Evolutionary conservation across 2,329 filamentous ascomycete species (phyloP).

Genomic region (Aspergillus udagawae): DNA sequence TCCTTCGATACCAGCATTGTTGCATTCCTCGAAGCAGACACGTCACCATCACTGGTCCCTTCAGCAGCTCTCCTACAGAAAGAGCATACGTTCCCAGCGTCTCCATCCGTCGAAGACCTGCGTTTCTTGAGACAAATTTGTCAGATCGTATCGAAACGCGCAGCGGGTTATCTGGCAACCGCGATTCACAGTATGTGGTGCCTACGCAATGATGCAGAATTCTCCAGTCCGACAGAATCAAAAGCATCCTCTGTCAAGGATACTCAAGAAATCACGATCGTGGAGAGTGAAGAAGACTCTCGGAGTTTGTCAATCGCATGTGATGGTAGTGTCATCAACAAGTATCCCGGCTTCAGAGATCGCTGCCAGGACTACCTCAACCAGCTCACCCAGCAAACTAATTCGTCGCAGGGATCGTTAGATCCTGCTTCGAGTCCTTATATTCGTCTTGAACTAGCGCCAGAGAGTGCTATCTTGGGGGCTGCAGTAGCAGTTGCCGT

Average conservation of each 20-base stretch:
- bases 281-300: slow-evolving; percentile 27
- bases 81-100: slow-evolving; percentile 46
- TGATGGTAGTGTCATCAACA: slow-evolving; percentile 51
- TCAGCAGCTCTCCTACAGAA: slow-evolving; percentile 48
- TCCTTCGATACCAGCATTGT: slow-evolving; percentile 57
- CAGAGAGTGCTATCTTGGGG: slow-evolving; percentile 44
- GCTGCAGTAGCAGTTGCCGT: slow-evolving; percentile 47
- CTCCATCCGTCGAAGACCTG: slow-evolving; percentile 48
- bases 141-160: slow-evolving; percentile 54
- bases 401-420: slow-evolving; percentile 4
- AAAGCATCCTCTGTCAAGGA: slow-evolving; percentile 24
- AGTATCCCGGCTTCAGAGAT: slow-evolving; percentile 47
- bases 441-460: slow-evolving; percentile 40
- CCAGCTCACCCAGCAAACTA: slow-evolving; percentile 33
- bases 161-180: slow-evolving; percentile 59
- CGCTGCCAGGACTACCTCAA: slow-evolving; percentile 43
- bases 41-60: slow-evolving; percentile 32
- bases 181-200: slow-evolving; percentile 61
- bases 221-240: slow-evolving; percentile 16
- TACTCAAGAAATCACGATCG: slow-evolving; percentile 30
- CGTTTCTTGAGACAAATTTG: slow-evolving; percentile 52
- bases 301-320: slow-evolving; percentile 46
- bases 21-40: slow-evolving; percentile 53
- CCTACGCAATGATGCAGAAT: slow-evolving; percentile 50
- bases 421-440: slow-evolving; percentile 16